Percentiles rank a stretch among this genome's conserved stretches.
Evolutionary conservation across 2,329 filamentous ascomycete genomes (phyloP).

Genomic region (Penicillium janthinellum): DNA sequence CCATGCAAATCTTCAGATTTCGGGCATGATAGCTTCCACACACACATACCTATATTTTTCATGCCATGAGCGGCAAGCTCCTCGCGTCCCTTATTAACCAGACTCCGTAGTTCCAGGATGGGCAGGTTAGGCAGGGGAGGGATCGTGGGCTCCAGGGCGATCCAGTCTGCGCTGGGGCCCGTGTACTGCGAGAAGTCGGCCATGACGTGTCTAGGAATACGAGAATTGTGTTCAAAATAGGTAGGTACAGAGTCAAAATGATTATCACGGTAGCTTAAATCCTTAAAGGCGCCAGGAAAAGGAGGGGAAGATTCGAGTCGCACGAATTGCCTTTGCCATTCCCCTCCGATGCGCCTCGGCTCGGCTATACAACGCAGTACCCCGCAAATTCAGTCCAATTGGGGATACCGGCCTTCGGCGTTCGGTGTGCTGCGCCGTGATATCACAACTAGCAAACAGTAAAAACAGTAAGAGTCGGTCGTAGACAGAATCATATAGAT

Average conservation of each 20-base stretch:
- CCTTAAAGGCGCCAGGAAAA: background rate
- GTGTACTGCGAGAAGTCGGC: constrained; percentile 47
- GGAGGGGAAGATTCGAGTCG: background rate
- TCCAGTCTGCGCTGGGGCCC: constrained; percentile 49
- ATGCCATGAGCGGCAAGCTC: constrained; percentile 35
- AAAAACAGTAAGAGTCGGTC: background rate
- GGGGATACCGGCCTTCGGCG: background rate
- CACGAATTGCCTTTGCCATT: background rate
- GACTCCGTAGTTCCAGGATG: constrained; percentile 26
- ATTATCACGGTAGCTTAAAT: background rate
- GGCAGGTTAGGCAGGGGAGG: constrained; percentile 28
- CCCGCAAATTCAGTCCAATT: background rate
- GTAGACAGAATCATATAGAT: background rate
- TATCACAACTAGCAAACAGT: background rate
- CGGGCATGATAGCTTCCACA: constrained; percentile 3
- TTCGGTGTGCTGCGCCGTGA: background rate
- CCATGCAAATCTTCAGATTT: background rate
- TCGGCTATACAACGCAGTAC: constrained; percentile 18
- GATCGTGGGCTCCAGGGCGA: constrained; percentile 41
- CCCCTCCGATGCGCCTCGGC: constrained; percentile 14
- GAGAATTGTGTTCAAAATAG: background rate
- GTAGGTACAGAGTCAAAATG: background rate
- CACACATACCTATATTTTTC: constrained; percentile 26
- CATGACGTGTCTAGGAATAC: constrained; percentile 20
- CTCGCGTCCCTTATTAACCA: constrained; percentile 40